Percentiles rank a stretch among this genome's conserved stretches.
These are phyloP conservation scores for Lachnellula subtilissima DNA, from an alignment of 2,329 filamentous ascomycete species.

Conservation along the genomic window DNA sequence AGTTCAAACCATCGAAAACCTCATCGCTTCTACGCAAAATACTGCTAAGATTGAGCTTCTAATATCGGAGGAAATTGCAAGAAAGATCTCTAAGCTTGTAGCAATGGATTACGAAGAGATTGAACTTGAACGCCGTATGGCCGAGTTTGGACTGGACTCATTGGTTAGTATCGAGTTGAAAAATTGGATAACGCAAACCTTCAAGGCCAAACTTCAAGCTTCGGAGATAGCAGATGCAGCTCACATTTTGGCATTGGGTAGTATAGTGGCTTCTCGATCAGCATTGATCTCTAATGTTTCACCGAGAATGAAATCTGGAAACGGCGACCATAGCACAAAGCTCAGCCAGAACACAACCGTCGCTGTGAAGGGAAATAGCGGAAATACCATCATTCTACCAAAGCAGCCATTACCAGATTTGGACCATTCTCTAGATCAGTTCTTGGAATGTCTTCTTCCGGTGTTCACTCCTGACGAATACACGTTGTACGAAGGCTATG, in stretches of 20 bases:
- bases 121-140: constrained; percentile 1
- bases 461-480: constrained; percentile 5
- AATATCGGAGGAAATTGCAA: constrained; percentile 1
- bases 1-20: not conserved
- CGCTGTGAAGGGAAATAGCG: not conserved
- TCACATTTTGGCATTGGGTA: constrained; percentile 20
- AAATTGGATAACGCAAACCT: constrained; percentile 18
- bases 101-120: constrained; percentile 8
- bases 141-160: constrained; percentile 13
- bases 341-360: not conserved
- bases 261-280: constrained; percentile 18
- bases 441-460: not conserved
- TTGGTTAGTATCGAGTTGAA: constrained; percentile 15
- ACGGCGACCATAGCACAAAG: not conserved
- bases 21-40: not conserved
- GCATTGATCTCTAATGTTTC: constrained; percentile 11
- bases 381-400: not conserved
- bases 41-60: not conserved
- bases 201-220: constrained; percentile 24
- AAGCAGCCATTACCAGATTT: constrained; percentile 13
- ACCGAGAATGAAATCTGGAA: not conserved
- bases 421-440: constrained; percentile 5
- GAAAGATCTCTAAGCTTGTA: constrained; percentile 7
- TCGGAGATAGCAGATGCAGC: constrained; percentile 25
- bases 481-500: not conserved